Evolutionary conservation across 192 early-diverging fungal species (phyloP), one percentile per base, ranked within the genome.

Genomic region (Gamsiella multidivaricata): DNA sequence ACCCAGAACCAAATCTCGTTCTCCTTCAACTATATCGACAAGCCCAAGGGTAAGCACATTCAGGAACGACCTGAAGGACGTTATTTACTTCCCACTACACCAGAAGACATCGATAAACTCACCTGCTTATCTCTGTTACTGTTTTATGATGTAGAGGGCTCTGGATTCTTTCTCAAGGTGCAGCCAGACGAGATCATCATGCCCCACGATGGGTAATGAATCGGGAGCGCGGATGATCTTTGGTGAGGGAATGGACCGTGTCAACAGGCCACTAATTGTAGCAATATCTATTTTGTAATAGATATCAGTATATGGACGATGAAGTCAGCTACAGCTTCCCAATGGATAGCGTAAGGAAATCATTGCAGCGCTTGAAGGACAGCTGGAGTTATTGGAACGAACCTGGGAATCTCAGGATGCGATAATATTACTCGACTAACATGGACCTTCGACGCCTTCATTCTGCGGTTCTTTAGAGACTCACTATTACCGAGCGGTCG

Each of bases 201-300:
- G 71, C 62, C 71, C 12, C 71, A 75, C 29, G 71, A 75, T 61
- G 71, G 71, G 71, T 75, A 75, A 46, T n/a, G n/a, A n/a, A n/a
- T n/a, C n/a, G n/a, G n/a, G n/a, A 32, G 15, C 4, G 10, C 29
- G 18, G 22, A 12, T 3, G 18, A 10, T n/a, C n/a, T n/a, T n/a
- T n/a, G n/a, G n/a, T n/a, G n/a, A n/a, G n/a, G n/a, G n/a, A n/a
- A n/a, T n/a, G n/a, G n/a, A n/a, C n/a, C n/a, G n/a, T n/a, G n/a
- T n/a, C n/a, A n/a, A n/a, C n/a, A n/a, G n/a, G n/a, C n/a, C n/a
- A n/a, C n/a, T 39, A 39, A 39, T 39, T 5, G 5, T 12, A 9
- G 37, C 37, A 39, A 39, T 12, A 39, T 12, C 1, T 43, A 33
- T 22, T 18, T 32, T 56, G 26, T 0, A 22, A 20, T 58, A 82